Evolutionary conservation across 805 yeast genomes (phyloP), one percentile per base, ranked within the genome.

Genomic region (Jamesozyma piceae): DNA sequence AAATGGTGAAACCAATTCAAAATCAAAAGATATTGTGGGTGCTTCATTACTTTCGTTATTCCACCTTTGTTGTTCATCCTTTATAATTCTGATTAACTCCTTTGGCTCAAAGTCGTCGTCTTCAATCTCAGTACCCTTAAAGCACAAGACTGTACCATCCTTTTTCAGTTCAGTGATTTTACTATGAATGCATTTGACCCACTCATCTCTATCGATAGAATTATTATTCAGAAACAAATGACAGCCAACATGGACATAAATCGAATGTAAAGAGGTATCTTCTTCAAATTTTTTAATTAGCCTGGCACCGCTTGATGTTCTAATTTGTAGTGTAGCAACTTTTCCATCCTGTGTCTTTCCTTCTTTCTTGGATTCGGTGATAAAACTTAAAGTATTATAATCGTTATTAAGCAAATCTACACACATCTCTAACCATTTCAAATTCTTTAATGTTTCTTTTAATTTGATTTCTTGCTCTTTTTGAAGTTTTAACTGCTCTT

Each of bases 131-230:
- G 33, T 31, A 29, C 49, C 51, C 30, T 54, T 50, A 42, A 58
- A 58, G 34, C 57, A 54, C 21, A 57, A 38, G 6, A 47, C 45
- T 3, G 41, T 27, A 3, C 39, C 43, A 38, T 39, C 54, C 11
- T 47, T 43, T 2, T 43, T 27, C 13, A 58, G 32, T 11, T 43
- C 43, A 9, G 42, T 33, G 9, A 58, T 40, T 40, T 50, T 57
- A 13, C 76, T 78, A 18, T 65, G 68, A 13, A 84, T 74, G 2
- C 65, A 64, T 2, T 68, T 71, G n/a, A 79, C 60, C 55, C 89
- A 86, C 54, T 78, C 87, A 4, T 67, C 53, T 0, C 92, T 90
- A 51, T 82, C 79, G 53, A 24, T 22, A 24, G 84, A 75, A 48
- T 81, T 42, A 18, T 50, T 44, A 1, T 49, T 33, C 27, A 56